Conservation (phyloP, 2,329 filamentous ascomycete species). For the Dothideomycetidae sp. region DNA sequence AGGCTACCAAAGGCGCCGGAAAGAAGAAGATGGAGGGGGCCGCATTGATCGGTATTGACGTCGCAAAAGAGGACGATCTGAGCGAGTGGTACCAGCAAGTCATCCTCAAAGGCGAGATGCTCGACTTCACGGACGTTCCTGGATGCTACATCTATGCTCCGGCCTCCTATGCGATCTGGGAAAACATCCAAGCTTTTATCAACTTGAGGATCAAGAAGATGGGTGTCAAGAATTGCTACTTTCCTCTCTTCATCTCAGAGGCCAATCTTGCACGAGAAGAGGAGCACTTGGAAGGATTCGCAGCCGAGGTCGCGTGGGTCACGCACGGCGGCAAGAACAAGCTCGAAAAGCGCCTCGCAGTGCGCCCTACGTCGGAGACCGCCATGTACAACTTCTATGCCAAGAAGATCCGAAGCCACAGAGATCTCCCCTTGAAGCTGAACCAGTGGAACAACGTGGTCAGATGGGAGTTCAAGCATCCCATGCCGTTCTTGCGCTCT, state of each 20-base stretch:
- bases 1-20: constrained; percentile 14
- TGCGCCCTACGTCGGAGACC: constrained; percentile 55
- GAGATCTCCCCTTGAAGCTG: constrained; percentile 81
- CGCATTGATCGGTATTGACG: constrained; percentile 72
- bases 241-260: constrained; percentile 86
- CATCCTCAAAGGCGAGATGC: constrained; percentile 90
- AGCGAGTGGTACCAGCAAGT: constrained; percentile 96
- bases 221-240: constrained; percentile 90
- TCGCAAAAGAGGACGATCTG: constrained; percentile 74
- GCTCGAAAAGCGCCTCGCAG: constrained; percentile 65
- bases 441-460: constrained; percentile 98
- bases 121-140: constrained; percentile 97
- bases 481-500: constrained; percentile 70
- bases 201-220: constrained; percentile 67
- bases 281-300: constrained; percentile 97
- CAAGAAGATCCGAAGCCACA: constrained; percentile 93
- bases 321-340: constrained; percentile 84
- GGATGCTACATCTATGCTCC: constrained; percentile 87
- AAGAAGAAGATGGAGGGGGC: constrained; percentile 40
- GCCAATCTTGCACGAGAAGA: constrained; percentile 81
- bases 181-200: constrained; percentile 46
- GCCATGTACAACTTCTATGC: constrained; percentile 95
- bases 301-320: constrained; percentile 80
- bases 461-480: constrained; percentile 94
- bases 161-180: constrained; percentile 53